Evolutionary conservation across 2,329 filamentous ascomycete genomes (phyloP), one percentile per base, ranked within the genome.

Genomic region (Aspergillus persii): DNA sequence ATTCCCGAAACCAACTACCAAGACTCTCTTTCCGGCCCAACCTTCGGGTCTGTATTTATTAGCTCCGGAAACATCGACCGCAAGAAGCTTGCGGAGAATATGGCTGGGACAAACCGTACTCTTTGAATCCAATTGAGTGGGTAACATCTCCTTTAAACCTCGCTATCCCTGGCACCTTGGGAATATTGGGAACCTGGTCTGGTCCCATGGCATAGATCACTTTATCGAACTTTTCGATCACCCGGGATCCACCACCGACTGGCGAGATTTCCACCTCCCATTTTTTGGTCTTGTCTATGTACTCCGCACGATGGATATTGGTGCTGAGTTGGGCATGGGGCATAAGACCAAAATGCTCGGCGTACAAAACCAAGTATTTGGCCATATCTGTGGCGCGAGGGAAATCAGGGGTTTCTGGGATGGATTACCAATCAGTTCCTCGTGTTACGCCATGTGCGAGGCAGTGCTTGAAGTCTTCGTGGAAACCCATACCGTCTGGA

Each of bases 201-300:
- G 61, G 47, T 2, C 74, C 74, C 50, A 66, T 69, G 9, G 73
- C 69, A 27, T 74, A 59, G 11, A 71, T 66, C n/a, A 76, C 66
- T 59, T 75, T 76, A 61, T 77, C 73, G 54, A 74, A 74, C 15
- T 30, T 31, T 7, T 12, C 11, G 36, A 39, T 4, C 12, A 39
- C 36, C 3, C 36, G 36, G 36, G 36, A 4, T 39, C 36, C 36
- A 4, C 36, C 36, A 39, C 11, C 36, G 36, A 39, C 36, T 39
- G 36, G 36, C 3, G 36, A n/a, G 12, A 15, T 39, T 39, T 39
- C 36, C 3, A 39, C 36, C 36, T 39, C 36, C 36, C 36, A 39
- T 12, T 39, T 39, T 1, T 39, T 39, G 1, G 36, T 39, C 12
- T 39, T 39, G 1, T 39, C 36, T 4, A 12, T 12, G 36, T 12